Evolutionary conservation across 2,329 filamentous ascomycete genomes (phyloP), one percentile per base, ranked within the genome.

Genomic region (Aspergillus hiratsukae): DNA sequence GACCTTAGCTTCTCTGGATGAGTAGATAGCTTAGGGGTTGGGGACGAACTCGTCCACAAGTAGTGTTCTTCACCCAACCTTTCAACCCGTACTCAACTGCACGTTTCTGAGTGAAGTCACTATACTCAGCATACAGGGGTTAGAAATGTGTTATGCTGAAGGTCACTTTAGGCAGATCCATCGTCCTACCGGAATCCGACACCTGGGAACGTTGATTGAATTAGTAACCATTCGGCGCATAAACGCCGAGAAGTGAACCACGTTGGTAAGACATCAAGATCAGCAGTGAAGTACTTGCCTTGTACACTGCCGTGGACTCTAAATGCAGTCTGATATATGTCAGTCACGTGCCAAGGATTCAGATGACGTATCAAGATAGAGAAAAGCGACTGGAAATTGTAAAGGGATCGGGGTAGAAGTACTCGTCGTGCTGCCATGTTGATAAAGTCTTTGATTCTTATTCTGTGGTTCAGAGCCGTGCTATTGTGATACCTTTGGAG

Each of bases 221-320:
- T 49, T 28, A 6, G 1, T 27, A n/a, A 10, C n/a, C 6, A 29
- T 17, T 45, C 29, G 6, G 23, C 19, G 27, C 6, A 6, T 11
- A 14, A 46, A 35, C 4, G 8, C 21, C 21, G 37, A 8, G 28
- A 4, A 14, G 40, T n/a, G n/a, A 41, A 21, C 10, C n/a, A 35
- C 14, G 31, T n/a, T 21, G 8, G 46, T 2, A 21, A 28, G 35
- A 50, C 23, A 7, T 25, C 21, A 35, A 19, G 14, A n/a, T 25
- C 41, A 21, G 19, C 3, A 10, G 41, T 48, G 21, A 7, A 52
- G 25, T 31, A 62, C 75, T 59, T 74, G 86, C 87, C 87, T 81
- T 91, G 87, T 11, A 91, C 88, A 41, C 80, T 80, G 53, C 87
- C 87, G 64, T 89, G 84, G 56, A 85, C 87, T 60, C 68, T 71